Evolutionary conservation across 257 asterid species (phyloP).

Genomic region (Rubia yunnanensis): DNA sequence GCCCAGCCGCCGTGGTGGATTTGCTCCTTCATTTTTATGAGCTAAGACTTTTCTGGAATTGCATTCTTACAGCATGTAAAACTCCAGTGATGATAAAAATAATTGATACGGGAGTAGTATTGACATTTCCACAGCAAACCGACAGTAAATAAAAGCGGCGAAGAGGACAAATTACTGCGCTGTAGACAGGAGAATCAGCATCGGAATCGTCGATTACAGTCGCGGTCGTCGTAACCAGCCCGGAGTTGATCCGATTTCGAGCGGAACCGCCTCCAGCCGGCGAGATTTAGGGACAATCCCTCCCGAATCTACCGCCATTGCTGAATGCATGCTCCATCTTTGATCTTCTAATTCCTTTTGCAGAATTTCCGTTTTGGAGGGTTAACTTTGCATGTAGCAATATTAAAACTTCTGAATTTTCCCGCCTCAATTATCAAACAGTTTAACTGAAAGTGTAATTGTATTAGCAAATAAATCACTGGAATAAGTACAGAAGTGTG

Average conservation of each 20-base stretch:
- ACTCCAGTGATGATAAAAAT: not conserved
- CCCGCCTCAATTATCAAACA: not conserved
- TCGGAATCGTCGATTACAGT: not conserved
- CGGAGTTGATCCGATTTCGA: not conserved
- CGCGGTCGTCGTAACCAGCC: not conserved
- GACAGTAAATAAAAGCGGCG: not conserved
- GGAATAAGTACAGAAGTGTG: not conserved
- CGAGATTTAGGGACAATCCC: not conserved
- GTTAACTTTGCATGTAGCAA: not conserved
- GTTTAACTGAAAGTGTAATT: not conserved
- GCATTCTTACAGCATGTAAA: not conserved
- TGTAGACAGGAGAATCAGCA: not conserved
- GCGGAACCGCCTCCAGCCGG: not conserved
- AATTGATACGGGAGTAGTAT: too few species aligned
- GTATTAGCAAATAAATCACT: not conserved
- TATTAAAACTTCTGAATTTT: too few species aligned
- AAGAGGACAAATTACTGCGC: not conserved
- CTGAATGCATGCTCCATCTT: too few species aligned
- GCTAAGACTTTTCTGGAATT: not conserved
- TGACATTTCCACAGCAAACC: not conserved
- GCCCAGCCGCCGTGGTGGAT: not conserved
- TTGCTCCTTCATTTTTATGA: not conserved
- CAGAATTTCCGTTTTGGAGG: not conserved
- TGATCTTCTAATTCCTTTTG: not conserved
- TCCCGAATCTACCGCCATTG: not conserved